Conservation (phyloP, 2,329 filamentous ascomycete genomes). For the Nemania sp. region DNA sequence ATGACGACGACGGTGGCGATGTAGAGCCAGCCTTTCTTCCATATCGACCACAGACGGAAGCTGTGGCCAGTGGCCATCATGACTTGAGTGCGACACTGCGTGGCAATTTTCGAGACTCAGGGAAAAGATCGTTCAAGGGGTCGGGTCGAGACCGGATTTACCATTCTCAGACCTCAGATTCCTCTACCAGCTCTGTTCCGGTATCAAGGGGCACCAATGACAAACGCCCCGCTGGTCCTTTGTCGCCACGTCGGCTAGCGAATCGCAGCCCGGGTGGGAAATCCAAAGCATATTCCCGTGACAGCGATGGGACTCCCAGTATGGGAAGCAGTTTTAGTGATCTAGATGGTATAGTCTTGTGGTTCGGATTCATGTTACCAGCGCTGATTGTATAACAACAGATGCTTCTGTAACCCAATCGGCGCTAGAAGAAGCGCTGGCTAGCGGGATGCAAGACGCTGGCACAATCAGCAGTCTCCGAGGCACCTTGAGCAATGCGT, state of each 20-base stretch:
- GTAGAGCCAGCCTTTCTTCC: conserved; percentile 61
- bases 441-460: conserved; percentile 71
- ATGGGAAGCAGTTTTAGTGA: conserved; percentile 89
- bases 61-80: conserved; percentile 39
- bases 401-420: conserved; percentile 82
- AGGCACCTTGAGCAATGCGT: conserved; percentile 69
- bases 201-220: conserved; percentile 40
- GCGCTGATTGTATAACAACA: conserved; percentile 40
- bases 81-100: conserved; percentile 59
- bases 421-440: conserved; percentile 76
- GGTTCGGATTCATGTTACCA: conserved; percentile 6
- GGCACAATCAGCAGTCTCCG: conserved; percentile 63
- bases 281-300: conserved; percentile 56
- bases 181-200: conserved; percentile 60
- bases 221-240: conserved; percentile 48
- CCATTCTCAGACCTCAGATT: conserved; percentile 64
- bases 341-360: conserved; percentile 66
- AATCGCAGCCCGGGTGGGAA: conserved; percentile 58
- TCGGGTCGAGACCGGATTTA: conserved; percentile 42
- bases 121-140: conserved; percentile 42
- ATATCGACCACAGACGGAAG: conserved; percentile 43
- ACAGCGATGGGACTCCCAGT: conserved; percentile 75
- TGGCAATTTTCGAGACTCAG: conserved; percentile 47
- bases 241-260: conserved; percentile 63
- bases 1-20: conserved; percentile 53